Evolutionary conservation across 371 early-diverging fungal genomes (phyloP).

Genomic region (Mortierella sp.): DNA sequence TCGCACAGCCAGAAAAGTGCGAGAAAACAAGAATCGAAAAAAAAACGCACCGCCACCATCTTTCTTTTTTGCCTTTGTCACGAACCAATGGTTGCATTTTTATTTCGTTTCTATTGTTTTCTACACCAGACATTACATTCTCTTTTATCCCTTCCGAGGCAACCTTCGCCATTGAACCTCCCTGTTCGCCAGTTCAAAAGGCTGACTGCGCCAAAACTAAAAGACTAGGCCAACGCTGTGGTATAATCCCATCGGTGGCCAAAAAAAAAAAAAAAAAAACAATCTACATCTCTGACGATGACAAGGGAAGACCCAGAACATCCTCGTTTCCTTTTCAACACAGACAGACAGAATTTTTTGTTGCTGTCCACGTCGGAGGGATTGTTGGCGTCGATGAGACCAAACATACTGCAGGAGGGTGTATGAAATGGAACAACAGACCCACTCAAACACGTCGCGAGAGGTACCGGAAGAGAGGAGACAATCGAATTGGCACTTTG

Average conservation of each 20-base stretch:
- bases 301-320: not conserved
- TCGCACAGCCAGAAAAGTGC: conserved; percentile 5
- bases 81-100: not conserved
- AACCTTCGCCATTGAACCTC: not conserved
- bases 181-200: not conserved
- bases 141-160: not conserved
- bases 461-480: not conserved
- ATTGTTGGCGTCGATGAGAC: not conserved
- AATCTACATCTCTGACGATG: not conserved
- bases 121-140: not conserved
- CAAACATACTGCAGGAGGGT: not conserved
- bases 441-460: not conserved
- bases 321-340: not conserved
- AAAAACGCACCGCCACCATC: conserved; percentile 4
- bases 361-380: not conserved
- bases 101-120: not conserved
- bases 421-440: not conserved
- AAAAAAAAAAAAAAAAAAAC: not conserved
- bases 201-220: not conserved
- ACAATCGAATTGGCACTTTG: not conserved
- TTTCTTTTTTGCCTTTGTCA: not conserved
- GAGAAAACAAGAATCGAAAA: not conserved
- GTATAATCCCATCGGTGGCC: not conserved
- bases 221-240: not conserved
- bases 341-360: not conserved